phyloP scores from a whole-genome alignment of 768 basidiomycete genomes.

The Steccherinum ochraceum region DNA sequence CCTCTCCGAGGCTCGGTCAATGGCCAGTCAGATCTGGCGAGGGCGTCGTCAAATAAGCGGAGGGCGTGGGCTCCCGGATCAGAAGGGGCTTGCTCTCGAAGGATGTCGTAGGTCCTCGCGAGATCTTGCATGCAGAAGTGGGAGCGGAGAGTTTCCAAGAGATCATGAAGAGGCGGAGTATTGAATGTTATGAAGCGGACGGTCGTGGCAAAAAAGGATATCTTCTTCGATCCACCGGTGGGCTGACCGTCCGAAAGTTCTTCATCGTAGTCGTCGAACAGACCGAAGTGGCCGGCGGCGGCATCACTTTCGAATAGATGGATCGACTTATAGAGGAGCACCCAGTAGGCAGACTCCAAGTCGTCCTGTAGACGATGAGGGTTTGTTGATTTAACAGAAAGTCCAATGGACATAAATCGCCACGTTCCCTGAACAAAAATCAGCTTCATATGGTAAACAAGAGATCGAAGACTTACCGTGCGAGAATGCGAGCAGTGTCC shows the following conservation, averaged over 20 bases:
- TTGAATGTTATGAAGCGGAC: neutral
- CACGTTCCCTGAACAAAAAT: conserved; percentile 6
- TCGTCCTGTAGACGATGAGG: conserved; percentile 6
- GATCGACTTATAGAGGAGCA: neutral
- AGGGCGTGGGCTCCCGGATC: too few relatives aligned
- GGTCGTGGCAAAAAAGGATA: neutral
- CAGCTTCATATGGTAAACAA: neutral
- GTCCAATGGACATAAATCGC: conserved; percentile 7
- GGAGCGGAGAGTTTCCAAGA: neutral
- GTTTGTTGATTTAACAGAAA: neutral
- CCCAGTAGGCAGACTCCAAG: conserved; percentile 9
- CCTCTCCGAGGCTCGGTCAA: too few relatives aligned
- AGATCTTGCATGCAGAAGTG: too few relatives aligned
- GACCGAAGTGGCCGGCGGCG: neutral
- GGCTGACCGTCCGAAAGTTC: neutral
- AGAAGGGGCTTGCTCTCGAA: too few relatives aligned
- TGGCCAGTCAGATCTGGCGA: too few relatives aligned
- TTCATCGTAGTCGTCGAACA: neutral
- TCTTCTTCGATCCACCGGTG: neutral
- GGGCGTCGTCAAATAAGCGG: too few relatives aligned
- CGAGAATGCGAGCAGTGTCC: neutral
- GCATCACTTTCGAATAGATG: neutral
- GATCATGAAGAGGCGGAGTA: neutral
- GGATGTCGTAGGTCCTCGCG: too few relatives aligned
- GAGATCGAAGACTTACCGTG: neutral